Percentiles rank a stretch among this genome's conserved stretches.
These are phyloP conservation scores for Boletales sp. DNA, from an alignment of 768 basidiomycete genomes.

Conservation along the genomic window DNA sequence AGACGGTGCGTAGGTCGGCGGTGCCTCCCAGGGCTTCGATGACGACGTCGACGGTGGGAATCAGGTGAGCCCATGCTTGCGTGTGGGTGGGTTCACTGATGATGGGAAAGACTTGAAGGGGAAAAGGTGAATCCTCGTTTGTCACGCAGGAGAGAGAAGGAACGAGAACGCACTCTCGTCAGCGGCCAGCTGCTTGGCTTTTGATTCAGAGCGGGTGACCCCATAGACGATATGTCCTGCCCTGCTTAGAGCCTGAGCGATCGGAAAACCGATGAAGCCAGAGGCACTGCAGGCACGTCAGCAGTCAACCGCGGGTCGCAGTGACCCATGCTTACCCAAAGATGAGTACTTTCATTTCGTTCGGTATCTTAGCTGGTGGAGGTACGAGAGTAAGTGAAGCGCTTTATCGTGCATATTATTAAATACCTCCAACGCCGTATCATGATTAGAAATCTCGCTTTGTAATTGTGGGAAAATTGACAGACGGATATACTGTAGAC, in stretches of 20 bases:
- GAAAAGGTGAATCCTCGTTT: background rate
- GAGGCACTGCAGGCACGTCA: constrained; percentile 21
- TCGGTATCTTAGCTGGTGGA: background rate
- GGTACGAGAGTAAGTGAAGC: background rate
- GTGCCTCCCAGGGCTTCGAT: constrained; percentile 18
- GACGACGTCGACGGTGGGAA: constrained; percentile 19
- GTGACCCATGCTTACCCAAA: constrained; percentile 10
- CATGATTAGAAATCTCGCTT: background rate
- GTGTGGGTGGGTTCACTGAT: constrained; percentile 12
- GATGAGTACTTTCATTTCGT: constrained; percentile 13
- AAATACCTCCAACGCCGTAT: background rate
- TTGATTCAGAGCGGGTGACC: constrained; percentile 25
- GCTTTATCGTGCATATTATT: background rate
- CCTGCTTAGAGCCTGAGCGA: constrained; percentile 32
- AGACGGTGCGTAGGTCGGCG: constrained; percentile 7
- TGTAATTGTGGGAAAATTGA: background rate
- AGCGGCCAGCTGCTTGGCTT: constrained; percentile 20
- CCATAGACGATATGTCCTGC: constrained; percentile 36
- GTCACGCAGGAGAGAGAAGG: background rate
- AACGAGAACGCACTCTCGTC: constrained; percentile 21
- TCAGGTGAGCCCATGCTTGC: constrained; percentile 14
- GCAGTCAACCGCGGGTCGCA: background rate
- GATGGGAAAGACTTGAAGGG: constrained; percentile 23
- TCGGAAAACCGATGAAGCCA: constrained; percentile 30
- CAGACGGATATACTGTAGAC: background rate